A percentile compares a stretch with the other conserved stretches of the same genome.
Conservation (phyloP, 2,329 filamentous ascomycete genomes). For the Fusarium sp. region DNA sequence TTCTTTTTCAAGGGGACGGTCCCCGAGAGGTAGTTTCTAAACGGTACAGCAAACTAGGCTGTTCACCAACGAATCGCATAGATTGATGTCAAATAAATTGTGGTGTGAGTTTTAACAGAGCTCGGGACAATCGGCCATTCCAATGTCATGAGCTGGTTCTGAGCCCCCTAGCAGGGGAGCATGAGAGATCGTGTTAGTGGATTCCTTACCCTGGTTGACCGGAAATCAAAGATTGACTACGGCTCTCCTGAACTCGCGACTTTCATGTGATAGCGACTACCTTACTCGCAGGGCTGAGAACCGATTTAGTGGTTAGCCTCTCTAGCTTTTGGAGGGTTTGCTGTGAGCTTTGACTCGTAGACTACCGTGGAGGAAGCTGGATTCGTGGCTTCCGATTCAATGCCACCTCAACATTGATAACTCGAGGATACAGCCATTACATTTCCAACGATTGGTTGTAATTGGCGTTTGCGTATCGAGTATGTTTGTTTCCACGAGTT, state of each 20-base stretch:
- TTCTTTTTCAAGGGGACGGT: constrained; percentile 17
- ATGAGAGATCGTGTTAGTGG: constrained; percentile 7
- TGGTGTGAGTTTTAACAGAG: constrained; percentile 27
- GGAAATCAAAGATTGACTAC: not conserved
- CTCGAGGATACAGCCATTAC: not conserved
- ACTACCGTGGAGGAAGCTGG: not conserved
- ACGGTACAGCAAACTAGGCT: constrained; percentile 9
- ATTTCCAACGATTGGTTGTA: not conserved
- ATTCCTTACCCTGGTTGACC: constrained; percentile 9
- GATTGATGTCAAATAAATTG: not conserved
- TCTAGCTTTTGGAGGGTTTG: not conserved
- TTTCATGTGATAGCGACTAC: constrained; percentile 22
- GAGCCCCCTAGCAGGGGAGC: constrained; percentile 36
- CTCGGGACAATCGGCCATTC: constrained; percentile 15
- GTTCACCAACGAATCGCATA: not conserved
- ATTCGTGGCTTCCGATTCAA: not conserved
- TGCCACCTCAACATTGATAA: not conserved
- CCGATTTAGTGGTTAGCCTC: not conserved
- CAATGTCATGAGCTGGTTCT: constrained; percentile 30
- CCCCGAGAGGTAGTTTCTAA: constrained; percentile 12
- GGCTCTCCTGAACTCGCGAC: not conserved
- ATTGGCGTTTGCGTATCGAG: not conserved
- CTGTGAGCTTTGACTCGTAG: not conserved
- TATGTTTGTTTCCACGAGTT: not conserved
- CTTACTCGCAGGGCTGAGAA: not conserved